A percentile compares a stretch with the other conserved stretches of the same genome.
Conservation (phyloP, 257 asterid species). For the Nyctanthes arbortristis region DNA sequence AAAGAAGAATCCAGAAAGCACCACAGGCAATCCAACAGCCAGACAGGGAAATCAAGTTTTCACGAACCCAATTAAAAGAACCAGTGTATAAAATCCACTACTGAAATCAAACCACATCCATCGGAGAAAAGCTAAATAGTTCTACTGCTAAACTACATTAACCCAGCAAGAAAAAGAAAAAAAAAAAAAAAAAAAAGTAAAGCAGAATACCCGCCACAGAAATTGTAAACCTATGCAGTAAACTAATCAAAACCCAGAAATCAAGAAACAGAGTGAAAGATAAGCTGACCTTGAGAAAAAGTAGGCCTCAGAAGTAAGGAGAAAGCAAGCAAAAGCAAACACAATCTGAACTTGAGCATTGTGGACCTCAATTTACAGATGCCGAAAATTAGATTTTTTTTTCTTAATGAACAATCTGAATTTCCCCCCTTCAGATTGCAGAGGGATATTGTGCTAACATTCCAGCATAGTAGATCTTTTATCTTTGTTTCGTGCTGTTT, state of each 20-base stretch:
- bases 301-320: constrained; percentile 42
- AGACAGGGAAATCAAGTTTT: too few relatives aligned
- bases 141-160: neutral
- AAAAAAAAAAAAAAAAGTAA: too few relatives aligned
- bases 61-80: too few relatives aligned
- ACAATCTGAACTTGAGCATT: constrained; percentile 41
- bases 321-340: constrained; percentile 33
- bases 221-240: neutral
- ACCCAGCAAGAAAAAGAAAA: constrained; percentile 7
- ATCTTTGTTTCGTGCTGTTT: constrained; percentile 6
- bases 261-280: neutral
- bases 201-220: neutral
- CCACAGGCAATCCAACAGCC: neutral
- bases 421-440: neutral
- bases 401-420: neutral
- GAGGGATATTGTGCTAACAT: constrained; percentile 15
- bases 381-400: constrained; percentile 17
- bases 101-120: too few relatives aligned
- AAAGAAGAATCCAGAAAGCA: neutral
- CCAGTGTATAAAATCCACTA: too few relatives aligned
- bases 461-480: constrained; percentile 26
- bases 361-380: constrained; percentile 25
- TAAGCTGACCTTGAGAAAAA: constrained; percentile 39
- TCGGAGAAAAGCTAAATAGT: too few relatives aligned
- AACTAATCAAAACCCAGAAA: neutral